A percentile compares a stretch with the other conserved stretches of the same genome.
Conservation (phyloP, 2,329 filamentous ascomycete species). For the Nemania sp. region DNA sequence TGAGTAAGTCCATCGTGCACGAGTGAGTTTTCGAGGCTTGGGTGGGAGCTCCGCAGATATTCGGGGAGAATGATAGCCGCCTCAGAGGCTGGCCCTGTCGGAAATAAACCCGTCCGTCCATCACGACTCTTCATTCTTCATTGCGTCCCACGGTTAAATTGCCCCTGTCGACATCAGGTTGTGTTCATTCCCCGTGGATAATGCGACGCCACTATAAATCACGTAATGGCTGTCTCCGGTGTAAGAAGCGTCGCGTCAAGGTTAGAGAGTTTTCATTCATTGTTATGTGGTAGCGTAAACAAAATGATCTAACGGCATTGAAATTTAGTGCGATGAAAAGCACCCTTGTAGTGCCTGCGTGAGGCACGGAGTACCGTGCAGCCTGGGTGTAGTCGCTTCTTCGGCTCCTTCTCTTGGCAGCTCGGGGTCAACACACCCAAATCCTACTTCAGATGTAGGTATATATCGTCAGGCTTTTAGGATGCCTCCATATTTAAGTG, state of each 20-base stretch:
- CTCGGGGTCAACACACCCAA: not conserved
- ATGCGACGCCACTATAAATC: conserved; percentile 25
- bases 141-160: not conserved
- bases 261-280: conserved; percentile 5
- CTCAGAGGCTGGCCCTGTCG: not conserved
- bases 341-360: conserved; percentile 22
- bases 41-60: not conserved
- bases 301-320: conserved; percentile 1
- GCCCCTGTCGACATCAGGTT: not conserved
- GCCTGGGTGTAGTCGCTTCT: conserved; percentile 2
- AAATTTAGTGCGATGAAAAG: conserved; percentile 21
- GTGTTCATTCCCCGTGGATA: not conserved
- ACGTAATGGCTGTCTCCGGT: conserved; percentile 24
- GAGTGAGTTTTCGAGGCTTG: not conserved
- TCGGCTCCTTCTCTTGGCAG: conserved; percentile 1
- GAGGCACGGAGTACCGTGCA: conserved; percentile 13
- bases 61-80: not conserved
- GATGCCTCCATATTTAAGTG: conserved; percentile 4
- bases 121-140: not conserved
- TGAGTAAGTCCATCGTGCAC: not conserved
- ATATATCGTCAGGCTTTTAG: not conserved
- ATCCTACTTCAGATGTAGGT: conserved; percentile 20
- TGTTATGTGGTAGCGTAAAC: not conserved
- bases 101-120: not conserved
- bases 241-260: conserved; percentile 23